Percentiles rank a stretch among this genome's conserved stretches.
phyloP scores from a whole-genome alignment of 139 green algal genomes.

The Asterochloris sp. region DNA sequence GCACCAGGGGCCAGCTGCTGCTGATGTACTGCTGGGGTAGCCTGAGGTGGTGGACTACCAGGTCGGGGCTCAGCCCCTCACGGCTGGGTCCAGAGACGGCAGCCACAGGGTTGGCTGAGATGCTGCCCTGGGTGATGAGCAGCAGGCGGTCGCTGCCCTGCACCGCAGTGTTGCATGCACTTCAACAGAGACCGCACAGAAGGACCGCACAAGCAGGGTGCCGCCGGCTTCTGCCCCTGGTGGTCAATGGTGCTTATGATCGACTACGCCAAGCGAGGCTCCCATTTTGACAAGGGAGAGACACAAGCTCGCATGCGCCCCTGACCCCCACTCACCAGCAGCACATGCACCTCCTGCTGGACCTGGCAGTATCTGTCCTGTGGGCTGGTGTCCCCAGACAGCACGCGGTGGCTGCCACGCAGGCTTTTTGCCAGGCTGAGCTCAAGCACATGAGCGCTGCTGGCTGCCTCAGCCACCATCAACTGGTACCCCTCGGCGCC shows the following conservation, averaged over 20 bases:
- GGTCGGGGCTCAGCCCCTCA: slow-evolving; percentile 26
- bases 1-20: slow-evolving; percentile 59
- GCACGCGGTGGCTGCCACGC: slow-evolving; percentile 22
- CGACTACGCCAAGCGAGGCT: no score
- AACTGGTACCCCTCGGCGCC: slow-evolving; percentile 55
- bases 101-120: slow-evolving; percentile 16
- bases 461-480: slow-evolving; percentile 40
- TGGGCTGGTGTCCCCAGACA: not conserved
- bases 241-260: no score
- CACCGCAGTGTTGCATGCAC: not conserved
- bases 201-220: not conserved
- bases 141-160: slow-evolving; percentile 79
- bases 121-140: slow-evolving; percentile 57
- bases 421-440: slow-evolving; percentile 58
- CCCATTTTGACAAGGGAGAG: no score
- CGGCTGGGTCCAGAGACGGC: not conserved
- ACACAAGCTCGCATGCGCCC: not conserved
- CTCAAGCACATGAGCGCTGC: slow-evolving; percentile 41
- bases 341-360: slow-evolving; percentile 49
- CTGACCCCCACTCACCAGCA: slow-evolving; percentile 48
- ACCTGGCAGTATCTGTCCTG: not conserved
- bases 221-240: no score
- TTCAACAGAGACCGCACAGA: no score
- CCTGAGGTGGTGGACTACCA: slow-evolving; percentile 55
- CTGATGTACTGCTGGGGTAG: slow-evolving; percentile 68